These are phyloP conservation scores for Aspergillaceae sp. DNA, from an alignment of 2,329 filamentous ascomycete genomes.

Conservation along the genomic window DNA sequence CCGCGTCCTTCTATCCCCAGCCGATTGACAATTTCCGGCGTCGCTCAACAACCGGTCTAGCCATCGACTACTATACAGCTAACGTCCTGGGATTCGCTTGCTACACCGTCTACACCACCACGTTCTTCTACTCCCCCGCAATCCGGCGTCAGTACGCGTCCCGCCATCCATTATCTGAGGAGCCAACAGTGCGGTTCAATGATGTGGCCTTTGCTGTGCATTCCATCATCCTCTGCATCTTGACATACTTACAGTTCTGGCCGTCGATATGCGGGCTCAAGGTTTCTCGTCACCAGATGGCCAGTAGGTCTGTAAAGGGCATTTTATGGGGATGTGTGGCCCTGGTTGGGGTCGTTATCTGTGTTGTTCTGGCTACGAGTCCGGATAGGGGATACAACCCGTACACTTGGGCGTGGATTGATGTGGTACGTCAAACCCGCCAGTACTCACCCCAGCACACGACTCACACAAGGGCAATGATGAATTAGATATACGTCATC, in stretches of 20 bases:
- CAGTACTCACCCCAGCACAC: no score
- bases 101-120: conserved; percentile 65
- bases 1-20: conserved; percentile 87
- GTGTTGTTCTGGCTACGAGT: conserved; percentile 37
- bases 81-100: conserved; percentile 55
- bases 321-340: conserved; percentile 61
- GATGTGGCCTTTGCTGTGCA: conserved; percentile 83
- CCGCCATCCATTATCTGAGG: conserved; percentile 62
- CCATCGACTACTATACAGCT: conserved; percentile 75
- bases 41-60: conserved; percentile 70
- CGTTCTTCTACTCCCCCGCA: conserved; percentile 69
- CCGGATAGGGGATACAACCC: conserved; percentile 40
- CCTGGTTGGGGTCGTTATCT: conserved; percentile 24
- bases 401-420: conserved; percentile 53
- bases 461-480: conserved; percentile 1
- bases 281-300: conserved; percentile 45
- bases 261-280: conserved; percentile 67
- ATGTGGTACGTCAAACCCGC: conserved; percentile 44
- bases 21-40: conserved; percentile 69
- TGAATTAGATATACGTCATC: conserved; percentile 52
- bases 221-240: conserved; percentile 60
- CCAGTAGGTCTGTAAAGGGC: conserved; percentile 56
- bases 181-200: conserved; percentile 80
- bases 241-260: conserved; percentile 72
- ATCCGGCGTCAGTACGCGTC: conserved; percentile 76